Evolutionary conservation across 345 rosid genomes (phyloP).

Genomic region (Adansonia digitata): DNA sequence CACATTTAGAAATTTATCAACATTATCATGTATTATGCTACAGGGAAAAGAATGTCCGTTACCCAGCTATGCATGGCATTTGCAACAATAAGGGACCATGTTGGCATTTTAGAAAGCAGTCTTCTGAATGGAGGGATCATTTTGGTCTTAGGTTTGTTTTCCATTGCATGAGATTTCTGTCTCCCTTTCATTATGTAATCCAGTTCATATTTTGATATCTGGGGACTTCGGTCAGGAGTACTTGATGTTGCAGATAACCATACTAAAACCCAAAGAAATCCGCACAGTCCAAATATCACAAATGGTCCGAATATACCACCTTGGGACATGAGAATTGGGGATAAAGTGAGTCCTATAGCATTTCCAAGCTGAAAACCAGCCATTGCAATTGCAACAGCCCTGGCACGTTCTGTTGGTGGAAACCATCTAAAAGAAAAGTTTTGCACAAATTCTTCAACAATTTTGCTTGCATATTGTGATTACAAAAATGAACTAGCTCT

Average conservation of each 20-base stretch:
- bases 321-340: slow-evolving; percentile 89
- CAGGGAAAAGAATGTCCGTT: slow-evolving; percentile 18
- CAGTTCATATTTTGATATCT: slow-evolving; percentile 77
- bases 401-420: slow-evolving; percentile 85
- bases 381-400: slow-evolving; percentile 95
- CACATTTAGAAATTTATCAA: neutral
- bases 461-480: slow-evolving; percentile 21
- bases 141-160: slow-evolving; percentile 35
- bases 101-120: slow-evolving; percentile 80
- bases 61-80: slow-evolving; percentile 99
- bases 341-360: slow-evolving; percentile 74
- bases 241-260: slow-evolving; percentile 87
- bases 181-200: slow-evolving; percentile 52
- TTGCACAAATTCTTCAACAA: slow-evolving; percentile 25
- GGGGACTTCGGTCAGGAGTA: slow-evolving; percentile 66
- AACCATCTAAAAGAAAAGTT: slow-evolving; percentile 76
- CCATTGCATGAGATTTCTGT: slow-evolving; percentile 33
- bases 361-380: slow-evolving; percentile 93
- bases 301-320: slow-evolving; percentile 91
- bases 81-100: slow-evolving; percentile 91
- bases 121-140: slow-evolving; percentile 78
- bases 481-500: slow-evolving; percentile 6
- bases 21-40: slow-evolving; percentile 1
- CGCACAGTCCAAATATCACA: slow-evolving; percentile 85
- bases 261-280: slow-evolving; percentile 89